Percentiles rank a stretch among this genome's conserved stretches.
Evolutionary conservation across 805 yeast species (phyloP).

Genomic region (Zygoascus ofunaensis): DNA sequence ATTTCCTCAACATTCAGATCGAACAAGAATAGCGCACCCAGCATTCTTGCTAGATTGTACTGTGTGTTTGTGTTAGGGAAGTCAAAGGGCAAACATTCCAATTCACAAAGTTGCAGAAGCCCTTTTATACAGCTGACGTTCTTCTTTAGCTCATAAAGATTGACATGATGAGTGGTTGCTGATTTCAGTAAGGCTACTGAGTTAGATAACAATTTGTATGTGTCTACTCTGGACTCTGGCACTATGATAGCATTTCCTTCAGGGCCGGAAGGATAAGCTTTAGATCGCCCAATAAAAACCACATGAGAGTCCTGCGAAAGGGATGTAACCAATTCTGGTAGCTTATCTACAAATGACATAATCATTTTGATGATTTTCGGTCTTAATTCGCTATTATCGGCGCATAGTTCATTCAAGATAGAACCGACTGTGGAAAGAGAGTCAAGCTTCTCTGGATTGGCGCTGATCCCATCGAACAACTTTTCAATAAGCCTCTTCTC

Average conservation of each 20-base stretch:
- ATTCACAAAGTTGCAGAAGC: slow-evolving; percentile 17
- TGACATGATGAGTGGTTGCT: slow-evolving; percentile 12
- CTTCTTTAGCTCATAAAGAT: slow-evolving; percentile 24
- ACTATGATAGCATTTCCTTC: neutral
- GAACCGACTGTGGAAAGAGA: slow-evolving; percentile 51
- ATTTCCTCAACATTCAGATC: slow-evolving; percentile 18
- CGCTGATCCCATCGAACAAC: slow-evolving; percentile 44
- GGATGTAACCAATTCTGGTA: slow-evolving; percentile 20
- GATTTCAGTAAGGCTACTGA: neutral
- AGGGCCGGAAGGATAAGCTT: neutral
- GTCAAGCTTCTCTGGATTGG: slow-evolving; percentile 43
- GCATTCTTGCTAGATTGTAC: slow-evolving; percentile 13
- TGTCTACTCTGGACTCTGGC: neutral
- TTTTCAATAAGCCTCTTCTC: slow-evolving; percentile 31
- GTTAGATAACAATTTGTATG: neutral
- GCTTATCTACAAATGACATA: slow-evolving; percentile 20
- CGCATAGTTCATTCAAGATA: slow-evolving; percentile 66
- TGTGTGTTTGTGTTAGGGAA: slow-evolving; percentile 22
- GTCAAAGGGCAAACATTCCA: slow-evolving; percentile 26
- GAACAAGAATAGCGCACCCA: slow-evolving; percentile 18
- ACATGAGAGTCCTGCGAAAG: slow-evolving; percentile 6
- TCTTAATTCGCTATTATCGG: slow-evolving; percentile 73
- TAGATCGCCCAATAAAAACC: neutral
- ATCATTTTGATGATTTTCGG: slow-evolving; percentile 37
- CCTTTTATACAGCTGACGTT: slow-evolving; percentile 4